Conservation (phyloP, 2,329 filamentous ascomycete genomes). For the Didymella exigua region DNA sequence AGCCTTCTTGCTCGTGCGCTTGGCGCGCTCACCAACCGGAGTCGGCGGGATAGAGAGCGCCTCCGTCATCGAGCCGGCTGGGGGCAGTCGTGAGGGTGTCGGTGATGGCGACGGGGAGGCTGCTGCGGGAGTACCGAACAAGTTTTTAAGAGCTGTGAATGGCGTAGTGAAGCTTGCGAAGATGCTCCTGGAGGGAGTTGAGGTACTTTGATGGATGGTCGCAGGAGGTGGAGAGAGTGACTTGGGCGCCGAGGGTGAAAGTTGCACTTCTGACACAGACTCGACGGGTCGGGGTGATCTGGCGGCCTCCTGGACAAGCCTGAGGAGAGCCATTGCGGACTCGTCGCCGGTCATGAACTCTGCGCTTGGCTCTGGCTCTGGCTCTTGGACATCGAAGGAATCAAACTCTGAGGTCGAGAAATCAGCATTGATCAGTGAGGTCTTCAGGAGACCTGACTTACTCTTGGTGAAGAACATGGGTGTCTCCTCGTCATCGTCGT, state of each 20-base stretch:
- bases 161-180: slow-evolving; percentile 23
- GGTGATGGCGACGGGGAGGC: slow-evolving; percentile 13
- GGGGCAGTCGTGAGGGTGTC: slow-evolving; percentile 19
- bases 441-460: slow-evolving; percentile 15
- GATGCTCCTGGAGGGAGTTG: slow-evolving; percentile 8
- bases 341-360: slow-evolving; percentile 24
- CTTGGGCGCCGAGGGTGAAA: background rate
- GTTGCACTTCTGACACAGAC: background rate
- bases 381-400: slow-evolving; percentile 16
- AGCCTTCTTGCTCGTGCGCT: slow-evolving; percentile 21
- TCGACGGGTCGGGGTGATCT: background rate
- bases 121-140: slow-evolving; percentile 15
- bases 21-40: slow-evolving; percentile 34
- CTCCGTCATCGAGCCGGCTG: slow-evolving; percentile 28
- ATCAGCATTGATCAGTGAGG: slow-evolving; percentile 21
- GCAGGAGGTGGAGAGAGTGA: background rate
- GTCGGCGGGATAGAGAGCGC: slow-evolving; percentile 34
- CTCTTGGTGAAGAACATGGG: slow-evolving; percentile 30
- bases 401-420: slow-evolving; percentile 23
- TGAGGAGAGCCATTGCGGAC: slow-evolving; percentile 29
- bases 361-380: slow-evolving; percentile 15
- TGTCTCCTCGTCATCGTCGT: slow-evolving; percentile 24
- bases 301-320: slow-evolving; percentile 27
- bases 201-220: background rate
- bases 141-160: slow-evolving; percentile 31